Conservation (phyloP, 768 basidiomycete genomes). For the Trametes sanguinea region DNA sequence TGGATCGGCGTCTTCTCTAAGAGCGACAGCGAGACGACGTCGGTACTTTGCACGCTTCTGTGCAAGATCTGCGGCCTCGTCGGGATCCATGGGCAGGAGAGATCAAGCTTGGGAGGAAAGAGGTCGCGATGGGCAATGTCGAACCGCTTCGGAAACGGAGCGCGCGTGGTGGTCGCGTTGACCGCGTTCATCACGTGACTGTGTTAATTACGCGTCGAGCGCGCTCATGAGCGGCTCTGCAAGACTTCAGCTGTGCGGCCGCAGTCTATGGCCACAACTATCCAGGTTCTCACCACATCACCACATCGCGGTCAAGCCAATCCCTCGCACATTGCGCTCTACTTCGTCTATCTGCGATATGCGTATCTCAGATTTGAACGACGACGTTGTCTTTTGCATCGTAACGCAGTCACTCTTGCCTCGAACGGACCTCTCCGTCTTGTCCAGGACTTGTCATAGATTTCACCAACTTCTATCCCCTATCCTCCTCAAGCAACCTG, state of each 20-base stretch:
- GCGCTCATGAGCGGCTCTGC: no score
- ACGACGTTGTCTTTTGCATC: neutral
- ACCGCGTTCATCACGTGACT: constrained; percentile 21
- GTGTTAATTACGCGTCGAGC: neutral
- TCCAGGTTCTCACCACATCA: no score
- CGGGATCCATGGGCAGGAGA: constrained; percentile 7
- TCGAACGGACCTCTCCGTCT: neutral
- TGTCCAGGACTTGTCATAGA: neutral
- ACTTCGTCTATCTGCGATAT: neutral
- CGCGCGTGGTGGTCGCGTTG: constrained; percentile 18
- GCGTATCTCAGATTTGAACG: neutral
- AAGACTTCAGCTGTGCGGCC: no score
- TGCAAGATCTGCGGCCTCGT: constrained; percentile 17
- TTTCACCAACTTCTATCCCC: neutral
- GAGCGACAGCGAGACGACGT: constrained; percentile 50
- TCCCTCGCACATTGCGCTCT: no score
- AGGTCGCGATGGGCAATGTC: constrained; percentile 1
- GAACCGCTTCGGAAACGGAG: constrained; percentile 5
- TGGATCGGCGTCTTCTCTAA: constrained; percentile 81
- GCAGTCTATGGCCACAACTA: no score
- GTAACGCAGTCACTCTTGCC: neutral
- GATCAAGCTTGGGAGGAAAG: neutral
- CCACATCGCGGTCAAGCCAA: no score
- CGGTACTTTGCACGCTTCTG: constrained; percentile 32
- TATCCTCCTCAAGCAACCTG: neutral